phyloP scores from a whole-genome alignment of 2,329 filamentous ascomycete species.

The Metarhizium sp. region DNA sequence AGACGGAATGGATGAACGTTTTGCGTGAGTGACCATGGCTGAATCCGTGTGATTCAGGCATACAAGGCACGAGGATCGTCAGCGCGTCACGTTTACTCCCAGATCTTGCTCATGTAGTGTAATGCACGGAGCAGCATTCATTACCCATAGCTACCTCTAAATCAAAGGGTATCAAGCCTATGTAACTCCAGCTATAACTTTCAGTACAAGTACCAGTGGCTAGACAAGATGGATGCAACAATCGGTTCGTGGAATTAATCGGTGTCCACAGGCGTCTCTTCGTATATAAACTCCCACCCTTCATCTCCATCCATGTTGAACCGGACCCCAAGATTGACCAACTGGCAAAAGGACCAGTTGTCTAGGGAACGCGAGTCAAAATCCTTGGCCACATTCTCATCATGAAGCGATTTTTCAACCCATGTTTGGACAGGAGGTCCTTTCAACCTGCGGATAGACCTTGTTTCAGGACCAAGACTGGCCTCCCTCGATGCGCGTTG shows the following conservation, averaged over 20 bases:
- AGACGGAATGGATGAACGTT: not conserved
- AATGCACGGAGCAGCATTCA: too few species aligned
- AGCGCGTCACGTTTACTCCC: too few species aligned
- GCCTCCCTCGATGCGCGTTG: slow-evolving; percentile 33
- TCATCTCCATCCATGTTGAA: slow-evolving; percentile 18
- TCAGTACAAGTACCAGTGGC: too few species aligned
- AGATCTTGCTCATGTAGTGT: too few species aligned
- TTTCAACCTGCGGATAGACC: slow-evolving; percentile 18
- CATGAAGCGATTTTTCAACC: not conserved
- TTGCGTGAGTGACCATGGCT: not conserved
- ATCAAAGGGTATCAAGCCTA: too few species aligned
- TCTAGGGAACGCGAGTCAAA: slow-evolving; percentile 16
- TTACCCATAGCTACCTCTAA: too few species aligned
- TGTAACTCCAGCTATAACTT: too few species aligned
- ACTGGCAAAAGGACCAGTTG: slow-evolving; percentile 10
- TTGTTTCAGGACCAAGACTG: slow-evolving; percentile 13
- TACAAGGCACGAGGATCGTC: not conserved
- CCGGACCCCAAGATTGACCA: slow-evolving; percentile 17
- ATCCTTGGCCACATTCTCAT: slow-evolving; percentile 15
- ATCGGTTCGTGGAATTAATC: not conserved
- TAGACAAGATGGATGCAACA: too few species aligned
- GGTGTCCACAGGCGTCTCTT: slow-evolving; percentile 14
- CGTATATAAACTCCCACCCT: slow-evolving; percentile 25
- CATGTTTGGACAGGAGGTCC: slow-evolving; percentile 5
- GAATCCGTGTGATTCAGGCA: not conserved